Conservation (phyloP, 2,329 filamentous ascomycete species). For the Botrytis cinerea region DNA sequence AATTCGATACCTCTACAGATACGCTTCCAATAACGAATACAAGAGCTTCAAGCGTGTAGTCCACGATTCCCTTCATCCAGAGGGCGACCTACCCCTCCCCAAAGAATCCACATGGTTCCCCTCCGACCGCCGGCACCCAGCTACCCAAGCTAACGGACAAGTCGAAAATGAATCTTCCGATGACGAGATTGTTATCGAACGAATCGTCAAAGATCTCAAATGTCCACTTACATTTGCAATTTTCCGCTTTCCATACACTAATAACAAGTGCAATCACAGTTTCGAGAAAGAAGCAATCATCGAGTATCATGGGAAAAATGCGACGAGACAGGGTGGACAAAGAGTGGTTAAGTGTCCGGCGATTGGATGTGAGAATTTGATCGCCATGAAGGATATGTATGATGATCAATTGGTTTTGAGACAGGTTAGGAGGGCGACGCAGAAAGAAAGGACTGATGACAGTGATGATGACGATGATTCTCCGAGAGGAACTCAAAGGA, state of each 20-base stretch:
- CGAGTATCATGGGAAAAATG: slow-evolving; percentile 44
- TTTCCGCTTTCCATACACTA: slow-evolving; percentile 68
- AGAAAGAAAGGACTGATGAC: slow-evolving; percentile 48
- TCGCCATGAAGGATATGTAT: slow-evolving; percentile 55
- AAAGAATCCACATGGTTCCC: slow-evolving; percentile 64
- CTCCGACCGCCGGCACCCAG: slow-evolving; percentile 25
- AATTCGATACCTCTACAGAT: slow-evolving; percentile 44
- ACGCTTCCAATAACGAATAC: slow-evolving; percentile 62
- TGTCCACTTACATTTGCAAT: slow-evolving; percentile 68
- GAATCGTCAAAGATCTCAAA: slow-evolving; percentile 64
- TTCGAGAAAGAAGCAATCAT: slow-evolving; percentile 68
- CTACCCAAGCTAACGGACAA: not conserved
- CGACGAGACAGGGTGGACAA: slow-evolving; percentile 21
- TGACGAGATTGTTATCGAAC: slow-evolving; percentile 68
- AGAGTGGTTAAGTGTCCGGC: slow-evolving; percentile 59
- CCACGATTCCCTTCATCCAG: slow-evolving; percentile 59
- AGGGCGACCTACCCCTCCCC: slow-evolving; percentile 53
- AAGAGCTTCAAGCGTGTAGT: slow-evolving; percentile 60
- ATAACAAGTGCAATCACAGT: slow-evolving; percentile 67
- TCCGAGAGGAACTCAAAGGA: slow-evolving; percentile 6
- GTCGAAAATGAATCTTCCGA: slow-evolving; percentile 50
- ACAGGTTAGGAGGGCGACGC: slow-evolving; percentile 57
- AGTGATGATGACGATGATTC: slow-evolving; percentile 45
- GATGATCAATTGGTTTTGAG: slow-evolving; percentile 58
- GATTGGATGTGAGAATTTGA: slow-evolving; percentile 60